phyloP scores from a whole-genome alignment of 331 rosid species.

The Rhamnella rubrinervis region DNA sequence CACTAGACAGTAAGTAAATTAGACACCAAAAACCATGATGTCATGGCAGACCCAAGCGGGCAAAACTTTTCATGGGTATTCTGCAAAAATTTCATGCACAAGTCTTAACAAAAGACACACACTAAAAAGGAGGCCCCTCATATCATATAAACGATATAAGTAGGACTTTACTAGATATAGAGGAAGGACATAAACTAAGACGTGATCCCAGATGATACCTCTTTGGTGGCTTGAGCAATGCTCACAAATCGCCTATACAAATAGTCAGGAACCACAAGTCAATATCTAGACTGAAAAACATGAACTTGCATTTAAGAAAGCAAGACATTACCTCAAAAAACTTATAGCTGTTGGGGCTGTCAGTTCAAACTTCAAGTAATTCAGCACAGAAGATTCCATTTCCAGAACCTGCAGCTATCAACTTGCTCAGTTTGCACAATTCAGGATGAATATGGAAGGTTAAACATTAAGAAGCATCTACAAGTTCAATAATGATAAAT shows the following conservation, averaged over 20 bases:
- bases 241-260: conserved; percentile 67
- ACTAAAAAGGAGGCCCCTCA: background rate
- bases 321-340: conserved; percentile 60
- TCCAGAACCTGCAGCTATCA: conserved; percentile 57
- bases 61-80: background rate
- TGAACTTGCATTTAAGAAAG: background rate
- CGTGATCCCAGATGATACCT: conserved; percentile 43
- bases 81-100: background rate
- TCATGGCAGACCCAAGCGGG: background rate
- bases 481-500: conserved; percentile 4
- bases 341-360: conserved; percentile 76
- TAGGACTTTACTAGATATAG: background rate
- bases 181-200: background rate
- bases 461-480: background rate
- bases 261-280: conserved; percentile 12
- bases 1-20: background rate
- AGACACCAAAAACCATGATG: background rate
- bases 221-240: conserved; percentile 63
- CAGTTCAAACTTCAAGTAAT: conserved; percentile 91
- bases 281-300: conserved; percentile 1
- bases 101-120: background rate
- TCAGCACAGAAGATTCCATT: conserved; percentile 84
- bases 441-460: background rate
- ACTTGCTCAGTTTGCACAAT: background rate
- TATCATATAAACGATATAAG: too few species aligned